Percentiles rank a stretch among this genome's conserved stretches.
Evolutionary conservation across 768 basidiomycete species (phyloP).

Genomic region (Pulveroboletus frians): DNA sequence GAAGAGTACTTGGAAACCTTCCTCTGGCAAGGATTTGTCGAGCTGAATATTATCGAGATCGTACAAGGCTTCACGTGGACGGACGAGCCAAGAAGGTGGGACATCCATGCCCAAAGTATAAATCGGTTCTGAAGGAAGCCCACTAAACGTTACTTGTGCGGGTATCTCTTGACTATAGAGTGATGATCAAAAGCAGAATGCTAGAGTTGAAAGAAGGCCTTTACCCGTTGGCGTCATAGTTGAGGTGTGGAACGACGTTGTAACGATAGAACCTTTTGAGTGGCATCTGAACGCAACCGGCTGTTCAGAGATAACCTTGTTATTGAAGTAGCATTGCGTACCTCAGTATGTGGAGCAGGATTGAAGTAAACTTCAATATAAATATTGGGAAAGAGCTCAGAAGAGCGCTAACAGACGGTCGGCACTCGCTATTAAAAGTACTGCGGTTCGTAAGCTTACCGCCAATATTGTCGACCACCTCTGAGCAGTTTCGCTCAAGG

Average conservation of each 20-base stretch:
- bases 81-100: slow-evolving; percentile 87
- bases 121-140: slow-evolving; percentile 79
- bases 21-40: slow-evolving; percentile 52
- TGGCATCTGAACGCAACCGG: slow-evolving; percentile 52
- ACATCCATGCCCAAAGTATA: slow-evolving; percentile 94
- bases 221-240: slow-evolving; percentile 70
- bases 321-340: slow-evolving; percentile 28
- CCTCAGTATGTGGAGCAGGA: slow-evolving; percentile 64
- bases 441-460: slow-evolving; percentile 37
- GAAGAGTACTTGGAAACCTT: slow-evolving; percentile 71
- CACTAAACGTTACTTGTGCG: slow-evolving; percentile 57
- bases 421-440: not conserved
- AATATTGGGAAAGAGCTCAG: slow-evolving; percentile 52
- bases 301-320: not conserved
- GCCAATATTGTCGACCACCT: slow-evolving; percentile 78
- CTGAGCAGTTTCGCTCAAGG: slow-evolving; percentile 79
- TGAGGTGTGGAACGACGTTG: slow-evolving; percentile 49
- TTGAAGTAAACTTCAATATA: slow-evolving; percentile 78
- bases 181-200: not conserved
- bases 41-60: slow-evolving; percentile 97
- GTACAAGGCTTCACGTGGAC: slow-evolving; percentile 81
- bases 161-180: slow-evolving; percentile 51
- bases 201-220: not conserved
- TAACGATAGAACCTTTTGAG: slow-evolving; percentile 92
- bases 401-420: slow-evolving; percentile 10